These are phyloP conservation scores for Aspergillus brasiliensis DNA, from an alignment of 2,329 filamentous ascomycete genomes.

Conservation along the genomic window DNA sequence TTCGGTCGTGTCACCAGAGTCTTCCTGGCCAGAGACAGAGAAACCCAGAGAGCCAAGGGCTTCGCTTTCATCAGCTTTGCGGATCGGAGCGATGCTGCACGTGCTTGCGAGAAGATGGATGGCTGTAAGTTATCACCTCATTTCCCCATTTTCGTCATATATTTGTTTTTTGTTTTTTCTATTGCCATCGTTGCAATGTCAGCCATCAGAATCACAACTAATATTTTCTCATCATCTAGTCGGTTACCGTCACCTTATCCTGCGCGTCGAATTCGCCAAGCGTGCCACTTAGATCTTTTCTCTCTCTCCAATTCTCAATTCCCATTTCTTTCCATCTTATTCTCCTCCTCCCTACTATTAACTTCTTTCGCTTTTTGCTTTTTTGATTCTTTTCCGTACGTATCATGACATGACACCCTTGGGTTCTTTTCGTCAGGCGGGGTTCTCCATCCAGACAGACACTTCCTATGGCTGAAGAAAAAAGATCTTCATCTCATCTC, in stretches of 20 bases:
- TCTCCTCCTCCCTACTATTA: not conserved
- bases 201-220: not conserved
- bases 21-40: slow-evolving; percentile 96
- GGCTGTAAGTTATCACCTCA: slow-evolving; percentile 63
- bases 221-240: slow-evolving; percentile 33
- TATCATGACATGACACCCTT: slow-evolving; percentile 32
- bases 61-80: slow-evolving; percentile 99
- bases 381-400: slow-evolving; percentile 17
- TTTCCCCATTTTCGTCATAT: not conserved
- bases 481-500: slow-evolving; percentile 20
- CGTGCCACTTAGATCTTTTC: slow-evolving; percentile 45
- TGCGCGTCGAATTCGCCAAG: slow-evolving; percentile 57
- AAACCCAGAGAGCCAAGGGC: slow-evolving; percentile 94
- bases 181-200: not conserved
- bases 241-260: slow-evolving; percentile 56
- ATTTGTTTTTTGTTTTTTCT: slow-evolving; percentile 1
- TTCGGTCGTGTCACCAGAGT: slow-evolving; percentile 96
- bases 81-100: slow-evolving; percentile 84
- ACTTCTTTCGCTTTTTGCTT: slow-evolving; percentile 16
- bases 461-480: slow-evolving; percentile 27
- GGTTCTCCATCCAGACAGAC: slow-evolving; percentile 19
- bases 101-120: slow-evolving; percentile 97
- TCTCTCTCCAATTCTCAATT: slow-evolving; percentile 9
- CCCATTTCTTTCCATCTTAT: not conserved
- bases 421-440: slow-evolving; percentile 33